Percentiles rank a stretch among this genome's conserved stretches.
Conservation (phyloP, 768 basidiomycete genomes). For the Saitozyma sp. region DNA sequence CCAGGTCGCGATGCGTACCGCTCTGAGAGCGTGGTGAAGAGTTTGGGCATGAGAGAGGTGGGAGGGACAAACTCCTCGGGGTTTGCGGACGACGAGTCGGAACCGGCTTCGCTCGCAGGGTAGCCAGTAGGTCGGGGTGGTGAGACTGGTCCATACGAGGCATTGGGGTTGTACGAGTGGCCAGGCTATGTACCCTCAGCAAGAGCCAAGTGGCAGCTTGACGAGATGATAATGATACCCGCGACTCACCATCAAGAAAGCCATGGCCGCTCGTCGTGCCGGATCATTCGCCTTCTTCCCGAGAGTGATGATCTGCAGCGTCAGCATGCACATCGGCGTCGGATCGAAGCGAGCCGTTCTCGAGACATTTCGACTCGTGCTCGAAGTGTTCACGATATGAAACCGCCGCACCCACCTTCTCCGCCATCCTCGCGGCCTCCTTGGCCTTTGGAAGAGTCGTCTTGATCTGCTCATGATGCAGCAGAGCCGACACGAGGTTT, state of each 20-base stretch:
- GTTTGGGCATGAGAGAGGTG: constrained; percentile 63
- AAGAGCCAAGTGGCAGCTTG: not conserved
- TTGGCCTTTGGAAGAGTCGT: constrained; percentile 94
- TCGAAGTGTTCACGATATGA: not conserved
- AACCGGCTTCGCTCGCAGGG: constrained; percentile 6
- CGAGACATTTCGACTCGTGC: not conserved
- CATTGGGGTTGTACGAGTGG: constrained; percentile 11
- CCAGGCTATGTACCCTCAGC: not conserved
- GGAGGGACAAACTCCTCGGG: constrained; percentile 59
- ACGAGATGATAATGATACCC: not conserved
- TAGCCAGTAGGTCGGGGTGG: constrained; percentile 20
- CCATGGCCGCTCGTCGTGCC: constrained; percentile 69
- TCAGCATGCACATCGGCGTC: constrained; percentile 6
- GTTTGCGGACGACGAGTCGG: constrained; percentile 30
- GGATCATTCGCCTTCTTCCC: constrained; percentile 79
- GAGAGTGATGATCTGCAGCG: constrained; percentile 70
- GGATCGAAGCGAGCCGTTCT: not conserved
- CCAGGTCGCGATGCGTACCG: constrained; percentile 82
- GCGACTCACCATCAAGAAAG: constrained; percentile 66
- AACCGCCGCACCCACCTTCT: constrained; percentile 64
- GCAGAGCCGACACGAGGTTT: constrained; percentile 88
- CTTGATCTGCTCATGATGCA: constrained; percentile 92
- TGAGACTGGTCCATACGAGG: constrained; percentile 7
- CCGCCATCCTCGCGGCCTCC: constrained; percentile 84
- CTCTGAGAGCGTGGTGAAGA: constrained; percentile 74